These are phyloP conservation scores for Conticribra weissflogii DNA, from an alignment of 108 stramenopile species.

Conservation along the genomic window DNA sequence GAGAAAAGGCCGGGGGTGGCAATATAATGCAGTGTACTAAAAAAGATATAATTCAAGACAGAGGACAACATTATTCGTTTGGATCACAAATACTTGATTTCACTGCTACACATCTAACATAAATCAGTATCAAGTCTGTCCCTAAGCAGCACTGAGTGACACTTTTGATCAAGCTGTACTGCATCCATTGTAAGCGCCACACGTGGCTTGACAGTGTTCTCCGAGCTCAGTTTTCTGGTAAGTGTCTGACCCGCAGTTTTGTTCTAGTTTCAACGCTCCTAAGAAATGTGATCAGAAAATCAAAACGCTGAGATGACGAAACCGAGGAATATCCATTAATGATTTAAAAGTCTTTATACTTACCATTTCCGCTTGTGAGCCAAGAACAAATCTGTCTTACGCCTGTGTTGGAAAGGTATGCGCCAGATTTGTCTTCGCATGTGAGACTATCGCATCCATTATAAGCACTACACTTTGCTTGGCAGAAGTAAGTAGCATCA, in stretches of 20 bases:
- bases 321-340: background rate
- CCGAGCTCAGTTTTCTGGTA: slow-evolving; percentile 41
- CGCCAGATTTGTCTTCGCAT: slow-evolving; percentile 35
- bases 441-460: slow-evolving; percentile 41
- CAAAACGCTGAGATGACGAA: background rate
- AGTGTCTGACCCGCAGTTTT: slow-evolving; percentile 32
- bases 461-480: slow-evolving; percentile 26
- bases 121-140: too few species aligned
- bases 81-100: too few species aligned
- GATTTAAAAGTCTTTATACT: background rate
- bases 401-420: slow-evolving; percentile 26
- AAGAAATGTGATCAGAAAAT: background rate
- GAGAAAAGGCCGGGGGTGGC: too few species aligned
- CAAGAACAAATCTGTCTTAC: slow-evolving; percentile 24
- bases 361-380: slow-evolving; percentile 34
- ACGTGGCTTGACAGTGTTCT: slow-evolving; percentile 33
- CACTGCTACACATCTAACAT: too few species aligned
- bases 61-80: too few species aligned
- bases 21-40: too few species aligned
- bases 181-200: slow-evolving; percentile 43
- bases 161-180: background rate
- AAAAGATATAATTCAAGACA: too few species aligned
- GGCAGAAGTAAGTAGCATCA: slow-evolving; percentile 30
- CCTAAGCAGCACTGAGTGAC: too few species aligned
- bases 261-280: slow-evolving; percentile 26